A percentile compares a stretch with the other conserved stretches of the same genome.
Evolutionary conservation across 2,329 filamentous ascomycete species (phyloP).

Genomic region (Fusarium sp.): DNA sequence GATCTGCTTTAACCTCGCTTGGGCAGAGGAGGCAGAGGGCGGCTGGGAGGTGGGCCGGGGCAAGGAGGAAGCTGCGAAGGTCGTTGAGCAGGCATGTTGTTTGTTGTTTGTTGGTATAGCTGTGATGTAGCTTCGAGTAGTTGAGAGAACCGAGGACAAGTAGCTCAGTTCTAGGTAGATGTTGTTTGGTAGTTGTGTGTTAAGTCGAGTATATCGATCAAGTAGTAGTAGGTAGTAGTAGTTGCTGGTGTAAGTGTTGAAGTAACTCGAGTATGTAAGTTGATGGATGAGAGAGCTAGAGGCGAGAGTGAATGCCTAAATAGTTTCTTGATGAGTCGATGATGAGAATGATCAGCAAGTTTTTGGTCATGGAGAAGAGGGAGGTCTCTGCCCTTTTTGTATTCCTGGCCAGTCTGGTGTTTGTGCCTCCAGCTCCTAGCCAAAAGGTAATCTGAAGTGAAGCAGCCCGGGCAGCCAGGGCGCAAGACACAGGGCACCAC

Average conservation of each 20-base stretch:
- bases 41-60: slow-evolving; percentile 75
- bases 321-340: slow-evolving; percentile 45
- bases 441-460: slow-evolving; percentile 54
- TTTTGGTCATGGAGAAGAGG: slow-evolving; percentile 44
- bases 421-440: slow-evolving; percentile 49
- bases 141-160: slow-evolving; percentile 40
- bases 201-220: slow-evolving; percentile 30
- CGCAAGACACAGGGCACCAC: slow-evolving; percentile 49
- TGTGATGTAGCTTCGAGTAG: slow-evolving; percentile 33
- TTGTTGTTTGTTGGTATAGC: slow-evolving; percentile 41
- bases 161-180: slow-evolving; percentile 45
- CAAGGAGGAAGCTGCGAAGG: slow-evolving; percentile 77
- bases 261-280: slow-evolving; percentile 25
- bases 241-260: slow-evolving; percentile 31
- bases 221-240: slow-evolving; percentile 18
- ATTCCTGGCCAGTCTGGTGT: slow-evolving; percentile 50
- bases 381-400: slow-evolving; percentile 52
- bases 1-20: slow-evolving; percentile 66
- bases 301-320: slow-evolving; percentile 37
- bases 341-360: slow-evolving; percentile 38
- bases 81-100: slow-evolving; percentile 70
- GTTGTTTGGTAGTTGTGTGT: slow-evolving; percentile 23
- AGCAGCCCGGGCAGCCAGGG: slow-evolving; percentile 49
- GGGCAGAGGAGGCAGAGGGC: slow-evolving; percentile 76
- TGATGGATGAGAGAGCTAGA: slow-evolving; percentile 19